A percentile compares a stretch with the other conserved stretches of the same genome.
These are phyloP conservation scores for Russula sp. DNA, from an alignment of 768 basidiomycete species.

Conservation along the genomic window DNA sequence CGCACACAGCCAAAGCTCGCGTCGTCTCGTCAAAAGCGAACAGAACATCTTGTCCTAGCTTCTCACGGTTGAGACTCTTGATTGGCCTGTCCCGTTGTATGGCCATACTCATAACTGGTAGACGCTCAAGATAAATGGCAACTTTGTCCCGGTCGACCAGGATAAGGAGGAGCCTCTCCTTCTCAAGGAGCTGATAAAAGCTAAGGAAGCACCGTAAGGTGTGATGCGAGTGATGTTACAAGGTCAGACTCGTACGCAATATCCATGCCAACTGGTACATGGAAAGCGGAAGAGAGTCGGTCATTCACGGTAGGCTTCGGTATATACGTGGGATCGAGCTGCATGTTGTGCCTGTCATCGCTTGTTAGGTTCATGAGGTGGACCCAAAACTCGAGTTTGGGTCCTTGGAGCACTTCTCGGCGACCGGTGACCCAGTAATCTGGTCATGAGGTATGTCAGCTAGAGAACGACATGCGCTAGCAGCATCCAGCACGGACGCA, in stretches of 20 bases:
- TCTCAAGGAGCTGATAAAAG: conserved; percentile 16
- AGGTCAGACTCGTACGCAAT: conserved; percentile 3
- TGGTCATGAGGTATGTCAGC: neutral
- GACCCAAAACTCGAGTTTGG: neutral
- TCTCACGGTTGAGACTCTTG: conserved; percentile 37
- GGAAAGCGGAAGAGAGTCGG: neutral
- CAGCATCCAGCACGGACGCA: neutral
- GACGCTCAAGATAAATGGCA: conserved; percentile 16
- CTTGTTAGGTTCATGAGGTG: conserved; percentile 8
- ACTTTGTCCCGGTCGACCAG: neutral
- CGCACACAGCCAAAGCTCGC: conserved; percentile 44
- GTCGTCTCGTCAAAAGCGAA: conserved; percentile 50
- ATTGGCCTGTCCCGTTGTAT: neutral
- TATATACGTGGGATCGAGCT: conserved; percentile 1
- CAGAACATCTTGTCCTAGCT: conserved; percentile 40
- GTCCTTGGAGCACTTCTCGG: neutral
- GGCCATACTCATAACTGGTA: neutral
- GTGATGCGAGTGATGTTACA: neutral
- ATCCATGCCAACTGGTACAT: neutral
- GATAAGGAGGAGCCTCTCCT: conserved; percentile 17
- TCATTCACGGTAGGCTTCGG: conserved; percentile 12
- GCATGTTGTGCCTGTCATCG: conserved; percentile 16
- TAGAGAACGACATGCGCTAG: neutral
- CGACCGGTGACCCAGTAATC: conserved; percentile 15
- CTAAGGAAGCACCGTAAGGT: neutral